These are phyloP conservation scores for Saccharomycopsis fibuligera DNA, from an alignment of 805 yeast genomes.

Conservation along the genomic window DNA sequence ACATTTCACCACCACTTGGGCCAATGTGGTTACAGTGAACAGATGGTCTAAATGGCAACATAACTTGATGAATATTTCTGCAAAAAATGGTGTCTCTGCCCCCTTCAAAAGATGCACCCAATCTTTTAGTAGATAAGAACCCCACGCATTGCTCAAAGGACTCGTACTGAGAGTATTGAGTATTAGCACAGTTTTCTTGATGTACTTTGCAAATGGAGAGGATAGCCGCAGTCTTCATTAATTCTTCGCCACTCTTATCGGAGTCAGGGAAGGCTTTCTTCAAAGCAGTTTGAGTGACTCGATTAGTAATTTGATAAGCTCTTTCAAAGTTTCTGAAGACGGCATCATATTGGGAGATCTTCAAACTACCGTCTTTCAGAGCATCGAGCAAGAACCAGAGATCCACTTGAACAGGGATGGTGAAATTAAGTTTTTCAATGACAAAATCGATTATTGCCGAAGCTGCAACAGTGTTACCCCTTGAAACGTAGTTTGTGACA, in stretches of 20 bases:
- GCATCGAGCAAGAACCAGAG: constrained; percentile 12
- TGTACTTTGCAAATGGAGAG: constrained; percentile 24
- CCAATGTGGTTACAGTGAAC: constrained; percentile 27
- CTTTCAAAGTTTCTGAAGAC: constrained; percentile 22
- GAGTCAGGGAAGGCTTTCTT: constrained; percentile 9
- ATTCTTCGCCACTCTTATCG: too few relatives aligned
- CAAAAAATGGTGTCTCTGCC: constrained; percentile 26
- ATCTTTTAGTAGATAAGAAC: constrained; percentile 16
- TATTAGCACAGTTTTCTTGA: constrained; percentile 21
- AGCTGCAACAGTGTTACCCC: constrained; percentile 19
- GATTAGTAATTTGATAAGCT: constrained; percentile 17
- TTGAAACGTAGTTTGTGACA: constrained; percentile 18
- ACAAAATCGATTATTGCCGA: constrained; percentile 19
- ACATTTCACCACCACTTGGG: constrained; percentile 27
- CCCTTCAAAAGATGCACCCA: constrained; percentile 25
- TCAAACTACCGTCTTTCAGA: constrained; percentile 15
- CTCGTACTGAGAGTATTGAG: constrained; percentile 21
- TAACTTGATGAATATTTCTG: constrained; percentile 25
- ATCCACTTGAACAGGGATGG: constrained; percentile 23
- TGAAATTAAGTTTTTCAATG: constrained; percentile 16
- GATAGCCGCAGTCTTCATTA: constrained; percentile 14
- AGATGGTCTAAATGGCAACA: constrained; percentile 23
- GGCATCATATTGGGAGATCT: constrained; percentile 23
- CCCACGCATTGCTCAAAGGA: constrained; percentile 22
- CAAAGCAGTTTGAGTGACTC: constrained; percentile 11